Base-by-base conservation (phyloP, 2,329 filamentous ascomycete genomes). In the Pseudocercospora crystallina region DNA sequence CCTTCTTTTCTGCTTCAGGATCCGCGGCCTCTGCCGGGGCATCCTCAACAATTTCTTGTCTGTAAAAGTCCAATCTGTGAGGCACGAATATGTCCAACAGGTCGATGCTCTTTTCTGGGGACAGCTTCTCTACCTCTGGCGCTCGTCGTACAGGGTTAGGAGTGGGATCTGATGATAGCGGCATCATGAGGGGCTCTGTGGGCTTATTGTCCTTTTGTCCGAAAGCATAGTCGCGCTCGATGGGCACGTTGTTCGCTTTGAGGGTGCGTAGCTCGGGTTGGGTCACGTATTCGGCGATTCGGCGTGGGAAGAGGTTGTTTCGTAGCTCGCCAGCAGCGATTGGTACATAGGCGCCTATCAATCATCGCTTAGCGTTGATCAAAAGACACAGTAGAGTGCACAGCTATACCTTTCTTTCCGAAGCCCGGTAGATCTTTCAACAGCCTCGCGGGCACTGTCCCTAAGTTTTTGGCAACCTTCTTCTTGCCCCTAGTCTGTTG, bases 241-340 rank as follows among this genome's bases (percentile, higher is more conserved):
- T 66, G 13, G 69, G 58, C 10, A 74, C 66, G 26, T 76, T 73
- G 54, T 73, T 71, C 4, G 69, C 57, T 51, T 72, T 72, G 35
- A 80, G 62, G 49, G 73, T 65, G 61, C 74, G 72, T 39, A 76
- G 52, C 54, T 78, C 73, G 34, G 65, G 62, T 32, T 63, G 58
- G 39, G 77, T 73, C 15, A 80, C 69, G 65, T 83, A 82, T 62
- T 77, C 72, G 55, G 80, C 80, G 54, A 75, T 68, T 51, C 72
- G 68, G 37, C 64, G 65, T 3, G 78, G 79, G 57, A 76, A 81
- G 75, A 75, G 80, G 47, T 68, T 65, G 61, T 80, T 81, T 56
- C 80, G 73, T 79, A 83, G 81, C 33, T 71, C 68, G 15, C 79
- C 76, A 12, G 70, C 65, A n/a, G 75, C 65, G 36, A 82, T 70